Conservation (phyloP, 2,329 filamentous ascomycete species). For the Nigrospora sphaerica region DNA sequence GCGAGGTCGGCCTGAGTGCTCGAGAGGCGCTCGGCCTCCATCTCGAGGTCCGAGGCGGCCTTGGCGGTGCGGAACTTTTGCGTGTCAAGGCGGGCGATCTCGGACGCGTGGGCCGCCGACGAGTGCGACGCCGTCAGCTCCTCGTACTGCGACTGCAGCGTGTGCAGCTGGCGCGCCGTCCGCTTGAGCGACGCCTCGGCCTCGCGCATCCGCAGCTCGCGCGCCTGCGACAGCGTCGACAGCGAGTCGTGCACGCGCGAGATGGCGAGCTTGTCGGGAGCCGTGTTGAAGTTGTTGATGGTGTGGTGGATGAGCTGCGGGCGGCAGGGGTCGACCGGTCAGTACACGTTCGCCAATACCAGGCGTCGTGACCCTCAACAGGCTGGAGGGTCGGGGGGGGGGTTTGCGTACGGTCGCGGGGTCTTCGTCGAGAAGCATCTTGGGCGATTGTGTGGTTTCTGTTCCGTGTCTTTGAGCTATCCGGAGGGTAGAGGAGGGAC, state of each 20-base stretch:
- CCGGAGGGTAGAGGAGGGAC: too few relatives aligned
- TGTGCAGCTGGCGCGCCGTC: conserved; percentile 68
- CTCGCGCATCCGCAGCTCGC: conserved; percentile 68
- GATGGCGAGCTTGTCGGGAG: conserved; percentile 77
- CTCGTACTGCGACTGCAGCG: conserved; percentile 66
- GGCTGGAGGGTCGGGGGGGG: conserved; percentile 10
- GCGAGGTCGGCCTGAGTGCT: conserved; percentile 70
- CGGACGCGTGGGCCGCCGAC: conserved; percentile 69
- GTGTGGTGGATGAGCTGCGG: conserved; percentile 82
- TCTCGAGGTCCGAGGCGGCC: conserved; percentile 78
- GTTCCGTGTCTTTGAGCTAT: neutral
- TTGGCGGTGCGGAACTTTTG: conserved; percentile 95
- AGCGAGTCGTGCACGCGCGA: conserved; percentile 79
- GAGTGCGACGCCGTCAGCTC: conserved; percentile 72
- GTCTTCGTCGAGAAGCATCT: conserved; percentile 91
- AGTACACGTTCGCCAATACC: neutral
- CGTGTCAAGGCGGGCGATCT: conserved; percentile 82
- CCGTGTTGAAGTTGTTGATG: conserved; percentile 90
- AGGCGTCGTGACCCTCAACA: neutral
- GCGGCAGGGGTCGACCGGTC: neutral
- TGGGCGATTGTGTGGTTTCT: conserved; percentile 26
- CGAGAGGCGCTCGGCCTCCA: conserved; percentile 87
- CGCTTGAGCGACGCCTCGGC: conserved; percentile 61
- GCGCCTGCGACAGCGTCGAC: conserved; percentile 74
- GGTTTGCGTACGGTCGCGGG: conserved; percentile 64